phyloP scores from a whole-genome alignment of 441 rosid species.

The Erysimum pusillum region DNA sequence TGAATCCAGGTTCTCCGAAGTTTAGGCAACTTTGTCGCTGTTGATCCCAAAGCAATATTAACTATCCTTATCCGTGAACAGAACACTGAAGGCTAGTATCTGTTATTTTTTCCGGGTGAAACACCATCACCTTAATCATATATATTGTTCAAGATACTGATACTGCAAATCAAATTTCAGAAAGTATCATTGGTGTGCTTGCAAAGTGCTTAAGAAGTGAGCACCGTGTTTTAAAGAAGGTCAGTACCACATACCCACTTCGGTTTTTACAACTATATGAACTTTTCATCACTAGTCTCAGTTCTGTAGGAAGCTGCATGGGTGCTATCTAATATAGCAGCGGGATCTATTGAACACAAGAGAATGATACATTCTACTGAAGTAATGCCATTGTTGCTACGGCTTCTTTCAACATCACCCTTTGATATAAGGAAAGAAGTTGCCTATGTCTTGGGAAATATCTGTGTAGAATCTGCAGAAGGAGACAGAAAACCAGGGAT shows the following conservation, averaged over 20 bases:
- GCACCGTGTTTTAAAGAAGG: conserved; percentile 94
- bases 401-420: conserved; percentile 77
- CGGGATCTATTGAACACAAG: conserved; percentile 91
- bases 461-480: conserved; percentile 81
- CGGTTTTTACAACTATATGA: neutral
- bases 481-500: conserved; percentile 71
- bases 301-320: conserved; percentile 87
- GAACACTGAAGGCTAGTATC: conserved; percentile 74
- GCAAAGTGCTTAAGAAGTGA: conserved; percentile 91
- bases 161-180: conserved; percentile 53
- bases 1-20: conserved; percentile 80
- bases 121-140: conserved; percentile 26
- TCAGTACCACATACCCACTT: conserved; percentile 37
- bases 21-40: conserved; percentile 91
- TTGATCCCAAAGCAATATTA: conserved; percentile 74
- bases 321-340: conserved; percentile 97
- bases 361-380: conserved; percentile 72
- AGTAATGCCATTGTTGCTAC: conserved; percentile 70
- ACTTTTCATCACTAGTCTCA: conserved; percentile 23
- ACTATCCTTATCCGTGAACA: conserved; percentile 67
- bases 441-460: conserved; percentile 91
- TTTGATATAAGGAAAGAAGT: conserved; percentile 92
- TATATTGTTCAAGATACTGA: conserved; percentile 35
- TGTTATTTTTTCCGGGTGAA: conserved; percentile 34
- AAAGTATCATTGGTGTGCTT: conserved; percentile 67